Base-by-base conservation (phyloP, 1,139 yeast species). In the Wickerhamomyces sp. region DNA sequence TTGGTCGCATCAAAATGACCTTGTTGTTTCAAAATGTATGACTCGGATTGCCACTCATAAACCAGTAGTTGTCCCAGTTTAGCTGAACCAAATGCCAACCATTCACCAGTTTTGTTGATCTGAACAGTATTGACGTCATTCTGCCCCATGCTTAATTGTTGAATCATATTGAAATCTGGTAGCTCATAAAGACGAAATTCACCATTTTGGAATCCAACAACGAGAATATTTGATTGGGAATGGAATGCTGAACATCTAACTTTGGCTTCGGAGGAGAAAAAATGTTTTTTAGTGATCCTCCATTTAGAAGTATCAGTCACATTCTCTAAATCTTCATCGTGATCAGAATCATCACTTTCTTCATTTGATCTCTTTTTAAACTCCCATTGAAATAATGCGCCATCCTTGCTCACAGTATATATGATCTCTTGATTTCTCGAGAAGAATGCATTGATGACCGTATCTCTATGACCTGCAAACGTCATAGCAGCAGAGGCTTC, bases 1-100 rank as follows among this genome's bases (percentile, higher is more conserved):
- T 88, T 91, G 59, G 89, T 75, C 0, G 95, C 69, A 57, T 91
- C 98, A 55, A 86, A 91, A 61, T 91, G 98, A 11, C 98, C 96
- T 59, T 93, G 98, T 57, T 91, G 98, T 57, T 91, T 89, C 46
- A 91, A 68, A 30, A 91, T 83, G 56, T 91, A 91, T 0, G 96
- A 86, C 59, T 91, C 98, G 4, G 95, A 85, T 64, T 91, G 96
- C 99, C 99, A 91, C 68, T 91, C 99, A 68, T 95, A 91, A 0
- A 91, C 98, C 41, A 91, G 64, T 37, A 91, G 64, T 60, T 91
- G 99, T n/a, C 98, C 98, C 24, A 86, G 63, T 51, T 79, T 81
- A 15, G 89, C 66, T 0, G 96, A 88, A 5, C 98, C 98, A 60
- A 91, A 86, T 0, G 96, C 95, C 31, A 93, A 66, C 99, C 99